Evolutionary conservation across 2,329 filamentous ascomycete genomes (phyloP), one percentile per base, ranked within the genome.

Genomic region (Blumeriella jaapii): DNA sequence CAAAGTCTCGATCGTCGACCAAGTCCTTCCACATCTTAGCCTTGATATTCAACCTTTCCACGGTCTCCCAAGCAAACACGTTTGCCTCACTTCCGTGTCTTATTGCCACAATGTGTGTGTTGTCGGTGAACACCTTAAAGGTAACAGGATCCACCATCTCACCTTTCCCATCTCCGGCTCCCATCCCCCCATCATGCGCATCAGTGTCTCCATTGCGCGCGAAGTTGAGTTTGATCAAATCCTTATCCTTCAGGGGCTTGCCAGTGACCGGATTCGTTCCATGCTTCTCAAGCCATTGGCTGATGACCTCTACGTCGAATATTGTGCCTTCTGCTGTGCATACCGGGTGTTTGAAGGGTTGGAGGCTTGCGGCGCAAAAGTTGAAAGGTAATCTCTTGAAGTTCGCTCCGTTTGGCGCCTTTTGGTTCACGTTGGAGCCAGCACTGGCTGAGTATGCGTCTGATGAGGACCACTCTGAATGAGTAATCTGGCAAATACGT

Each of bases 81-180:
- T 98, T 98, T 31, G 89, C 89, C 39, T 87, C 89, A 36, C 69
- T 81, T 36, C 74, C 75, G 59, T 82, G 76, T 38, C 76, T 71
- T 44, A 98, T 68, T 11, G 87, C 89, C 29, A 96, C 84, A 39
- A 98, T 84, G 59, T 96, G 91, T 3, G 91, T 96, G 59, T 96
- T 96, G 58, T 98, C 86, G 29, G 91, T 98, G 53, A 98, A 85
- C 26, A 93, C 82, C 59, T 98, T 98, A 68, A 83, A 96, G 0
- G 87, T 95, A 29, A 98, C 89, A 0, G 91, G 93, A 53, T 98
- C 91, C 44, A 96, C 84, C 52, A 91, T 82, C 51, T 96, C 91
- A 34, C 75, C 82, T 41, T 69, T 67, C 11, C 65, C 69, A 43
- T 74, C 69, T 16, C 65, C 69, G 42, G 69, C 68, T 13, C 65